phyloP scores from a whole-genome alignment of 441 rosid species.

The Erodium trifolium region DNA sequence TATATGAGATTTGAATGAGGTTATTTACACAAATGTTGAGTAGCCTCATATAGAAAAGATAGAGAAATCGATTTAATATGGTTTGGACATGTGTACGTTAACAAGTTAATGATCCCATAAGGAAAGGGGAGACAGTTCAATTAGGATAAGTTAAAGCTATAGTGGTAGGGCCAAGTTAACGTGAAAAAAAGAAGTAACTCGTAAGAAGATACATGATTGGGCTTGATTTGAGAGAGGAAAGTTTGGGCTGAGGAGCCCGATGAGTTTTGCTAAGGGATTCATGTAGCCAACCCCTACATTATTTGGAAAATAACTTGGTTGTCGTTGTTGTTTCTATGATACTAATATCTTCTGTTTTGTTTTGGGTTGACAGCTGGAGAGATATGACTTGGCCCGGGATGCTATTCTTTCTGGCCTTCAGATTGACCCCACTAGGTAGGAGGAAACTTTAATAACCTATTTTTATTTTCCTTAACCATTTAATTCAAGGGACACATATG shows the following conservation, averaged over 20 bases:
- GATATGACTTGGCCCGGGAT: constrained; percentile 70
- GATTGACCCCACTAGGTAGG: constrained; percentile 80
- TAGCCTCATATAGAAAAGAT: not conserved
- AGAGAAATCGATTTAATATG: not conserved
- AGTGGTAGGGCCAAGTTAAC: not conserved
- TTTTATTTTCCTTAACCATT: constrained; percentile 1
- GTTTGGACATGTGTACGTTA: not conserved
- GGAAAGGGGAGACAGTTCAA: not conserved
- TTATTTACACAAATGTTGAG: not conserved
- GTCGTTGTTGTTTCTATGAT: not conserved
- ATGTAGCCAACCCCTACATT: not conserved
- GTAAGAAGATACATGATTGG: not conserved
- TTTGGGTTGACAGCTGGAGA: constrained; percentile 58
- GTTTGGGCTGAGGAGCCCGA: not conserved
- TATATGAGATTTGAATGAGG: not conserved
- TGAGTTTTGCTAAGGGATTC: not conserved
- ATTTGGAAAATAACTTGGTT: not conserved
- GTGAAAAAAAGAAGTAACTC: not conserved
- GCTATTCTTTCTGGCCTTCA: constrained; percentile 80
- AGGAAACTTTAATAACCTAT: not conserved
- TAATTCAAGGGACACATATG: not conserved
- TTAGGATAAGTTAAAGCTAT: not conserved
- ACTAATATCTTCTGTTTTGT: constrained; percentile 5
- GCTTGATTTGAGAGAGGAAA: not conserved
- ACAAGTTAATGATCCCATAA: not conserved